Evolutionary conservation across 192 early-diverging fungal genomes (phyloP).

Genomic region (Coemansia sp.): DNA sequence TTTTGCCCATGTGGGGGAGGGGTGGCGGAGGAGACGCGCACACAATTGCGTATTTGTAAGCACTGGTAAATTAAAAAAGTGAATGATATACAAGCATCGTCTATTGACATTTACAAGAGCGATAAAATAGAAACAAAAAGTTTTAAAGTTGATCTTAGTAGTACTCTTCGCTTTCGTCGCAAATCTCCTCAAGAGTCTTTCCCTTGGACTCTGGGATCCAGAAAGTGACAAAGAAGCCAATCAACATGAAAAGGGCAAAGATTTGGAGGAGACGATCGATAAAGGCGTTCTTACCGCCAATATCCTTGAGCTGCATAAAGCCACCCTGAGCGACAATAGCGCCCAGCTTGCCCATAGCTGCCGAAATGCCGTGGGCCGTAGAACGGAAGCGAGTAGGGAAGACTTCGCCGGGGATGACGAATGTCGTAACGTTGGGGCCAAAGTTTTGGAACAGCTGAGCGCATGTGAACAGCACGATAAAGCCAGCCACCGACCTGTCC

Average conservation of each 20-base stretch:
- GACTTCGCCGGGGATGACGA: constrained; percentile 80
- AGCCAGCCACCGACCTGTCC: constrained; percentile 59
- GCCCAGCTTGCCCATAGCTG: constrained; percentile 78
- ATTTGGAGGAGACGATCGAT: constrained; percentile 68
- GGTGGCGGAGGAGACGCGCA: neutral
- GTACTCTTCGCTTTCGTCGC: constrained; percentile 52
- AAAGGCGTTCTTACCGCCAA: constrained; percentile 65
- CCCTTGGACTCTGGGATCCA: constrained; percentile 58
- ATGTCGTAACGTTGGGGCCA: constrained; percentile 93
- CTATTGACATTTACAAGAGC: constrained; percentile 3
- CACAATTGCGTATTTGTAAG: neutral
- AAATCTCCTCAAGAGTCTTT: constrained; percentile 55
- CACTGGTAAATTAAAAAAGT: neutral
- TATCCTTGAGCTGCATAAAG: constrained; percentile 71
- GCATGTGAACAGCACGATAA: constrained; percentile 67
- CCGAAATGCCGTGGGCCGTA: constrained; percentile 80
- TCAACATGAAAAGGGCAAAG: constrained; percentile 76
- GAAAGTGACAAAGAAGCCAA: constrained; percentile 63
- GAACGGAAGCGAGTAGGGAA: constrained; percentile 84
- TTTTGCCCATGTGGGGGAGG: neutral
- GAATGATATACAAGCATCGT: constrained; percentile 1
- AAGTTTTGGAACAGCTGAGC: constrained; percentile 91
- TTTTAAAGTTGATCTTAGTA: constrained; percentile 10
- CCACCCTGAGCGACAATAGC: constrained; percentile 76
- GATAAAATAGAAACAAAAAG: neutral